Conservation (phyloP, 2,329 filamentous ascomycete species). For the Fusarium virguliforme region DNA sequence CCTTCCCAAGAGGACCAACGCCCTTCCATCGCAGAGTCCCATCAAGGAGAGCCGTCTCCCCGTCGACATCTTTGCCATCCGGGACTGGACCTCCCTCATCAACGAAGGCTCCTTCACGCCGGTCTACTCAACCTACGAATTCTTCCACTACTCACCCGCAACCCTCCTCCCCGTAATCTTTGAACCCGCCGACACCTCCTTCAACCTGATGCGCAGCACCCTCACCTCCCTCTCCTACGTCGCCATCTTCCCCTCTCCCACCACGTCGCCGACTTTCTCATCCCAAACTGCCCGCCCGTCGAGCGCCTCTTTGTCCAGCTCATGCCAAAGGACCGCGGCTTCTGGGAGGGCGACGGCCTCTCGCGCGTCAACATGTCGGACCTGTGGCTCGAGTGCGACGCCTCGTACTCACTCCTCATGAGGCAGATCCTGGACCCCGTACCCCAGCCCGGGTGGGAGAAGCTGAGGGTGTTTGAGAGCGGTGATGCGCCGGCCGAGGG, state of each 20-base stretch:
- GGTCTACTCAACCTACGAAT: constrained; percentile 81
- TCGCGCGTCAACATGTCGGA: constrained; percentile 61
- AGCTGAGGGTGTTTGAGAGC: constrained; percentile 65
- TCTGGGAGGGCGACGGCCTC: constrained; percentile 57
- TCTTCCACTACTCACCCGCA: constrained; percentile 76
- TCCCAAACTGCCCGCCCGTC: constrained; percentile 66
- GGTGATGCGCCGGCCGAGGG: constrained; percentile 64
- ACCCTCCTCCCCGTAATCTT: constrained; percentile 72
- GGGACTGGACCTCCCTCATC: constrained; percentile 76
- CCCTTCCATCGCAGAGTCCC: constrained; percentile 35
- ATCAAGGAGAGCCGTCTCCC: constrained; percentile 40
- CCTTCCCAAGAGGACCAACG: neutral
- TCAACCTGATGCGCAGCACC: constrained; percentile 56
- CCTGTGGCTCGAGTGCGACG: constrained; percentile 70
- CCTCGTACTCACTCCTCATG: constrained; percentile 65
- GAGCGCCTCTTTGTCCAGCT: constrained; percentile 70
- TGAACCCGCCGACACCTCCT: constrained; percentile 59
- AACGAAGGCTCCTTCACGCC: constrained; percentile 84
- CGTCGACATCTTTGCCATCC: constrained; percentile 69
- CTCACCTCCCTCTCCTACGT: constrained; percentile 72
- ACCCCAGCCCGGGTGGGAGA: constrained; percentile 55
- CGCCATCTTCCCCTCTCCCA: constrained; percentile 77
- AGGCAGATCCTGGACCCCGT: constrained; percentile 56
- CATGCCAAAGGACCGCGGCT: constrained; percentile 57
- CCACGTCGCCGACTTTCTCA: constrained; percentile 68